phyloP scores from a whole-genome alignment of 2,329 filamentous ascomycete genomes.

The Botryotinia narcissicola region DNA sequence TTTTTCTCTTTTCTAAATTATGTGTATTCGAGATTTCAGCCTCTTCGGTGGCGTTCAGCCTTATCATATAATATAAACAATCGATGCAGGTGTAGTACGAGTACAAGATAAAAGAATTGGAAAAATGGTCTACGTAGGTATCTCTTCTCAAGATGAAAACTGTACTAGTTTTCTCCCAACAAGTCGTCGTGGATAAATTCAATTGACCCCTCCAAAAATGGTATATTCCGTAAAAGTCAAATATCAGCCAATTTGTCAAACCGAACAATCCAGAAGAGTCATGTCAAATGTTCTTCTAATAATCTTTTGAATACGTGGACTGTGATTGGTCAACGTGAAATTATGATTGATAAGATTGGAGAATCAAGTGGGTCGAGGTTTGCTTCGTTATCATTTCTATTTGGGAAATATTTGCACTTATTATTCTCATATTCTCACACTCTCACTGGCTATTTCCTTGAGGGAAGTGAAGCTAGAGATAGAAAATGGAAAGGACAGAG shows the following conservation, averaged over 20 bases:
- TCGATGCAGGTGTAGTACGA: too few species aligned
- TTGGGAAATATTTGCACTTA: not conserved
- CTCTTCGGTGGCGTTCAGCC: not conserved
- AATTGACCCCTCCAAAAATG: not conserved
- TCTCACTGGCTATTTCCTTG: not conserved
- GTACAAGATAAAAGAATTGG: not conserved
- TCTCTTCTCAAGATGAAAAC: not conserved
- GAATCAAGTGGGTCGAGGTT: conserved; percentile 1
- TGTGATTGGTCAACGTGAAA: not conserved
- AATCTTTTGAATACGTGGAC: not conserved
- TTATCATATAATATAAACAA: not conserved
- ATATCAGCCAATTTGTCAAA: not conserved
- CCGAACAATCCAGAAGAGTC: conserved; percentile 13
- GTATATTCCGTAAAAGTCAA: not conserved
- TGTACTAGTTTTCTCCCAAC: not conserved
- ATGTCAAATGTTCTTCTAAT: not conserved
- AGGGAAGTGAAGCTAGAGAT: not conserved
- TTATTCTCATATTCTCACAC: not conserved
- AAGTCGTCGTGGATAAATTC: not conserved
- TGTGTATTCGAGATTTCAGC: not conserved
- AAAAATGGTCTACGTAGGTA: not conserved
- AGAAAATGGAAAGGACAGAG: not conserved
- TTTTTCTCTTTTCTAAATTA: not conserved
- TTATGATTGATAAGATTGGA: conserved; percentile 6
- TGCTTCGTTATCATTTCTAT: not conserved